Base-by-base conservation (phyloP, 2,329 filamentous ascomycete genomes). In the Fusarium armeniacum region DNA sequence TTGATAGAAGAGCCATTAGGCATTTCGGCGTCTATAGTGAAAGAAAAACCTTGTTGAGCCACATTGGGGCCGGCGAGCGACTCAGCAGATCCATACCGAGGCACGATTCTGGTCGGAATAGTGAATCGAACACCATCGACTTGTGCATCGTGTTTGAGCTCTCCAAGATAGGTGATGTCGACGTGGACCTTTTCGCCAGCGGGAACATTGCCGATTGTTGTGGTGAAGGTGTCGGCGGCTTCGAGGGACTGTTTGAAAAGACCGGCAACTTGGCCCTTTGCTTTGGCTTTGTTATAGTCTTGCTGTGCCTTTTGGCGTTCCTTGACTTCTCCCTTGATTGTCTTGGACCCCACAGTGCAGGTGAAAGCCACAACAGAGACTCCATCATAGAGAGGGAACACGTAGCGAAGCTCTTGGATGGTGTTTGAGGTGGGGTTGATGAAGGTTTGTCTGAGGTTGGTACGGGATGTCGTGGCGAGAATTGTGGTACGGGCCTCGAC, bases 321-420 rank as follows among this genome's bases (percentile, higher is more conserved):
- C 75, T 92, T 89, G 43, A 93, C 90, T 15, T 90, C 77, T 16
- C 91, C 91, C 5, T 82, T 82, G 69, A 92, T 87, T 18, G 87
- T 81, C 22, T 87, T 86, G 33, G 83, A 79, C 35, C 85, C 89
- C 47, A 93, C 83, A 16, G 82, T 86, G 78, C 90, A 93, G 6
- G 82, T 85, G 68, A 93, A 94, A 5, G 82, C 84, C 10, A 90
- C 89, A 1, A 94, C 88, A 9, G 87, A 90, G 18, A 92, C 89
- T 12, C 91, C 91, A 73, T 93, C 90, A 67, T 90, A 92, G 0
- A 94, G 82, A 0, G 91, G 91, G 66, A 94, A 93, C 0, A 85
- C 84, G 75, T 94, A 94, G 16, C 83, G 82, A 18, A 89, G 84
- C 73, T 92, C 78, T 12, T 78, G 67, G 16, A 80, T 67, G 2